Evolutionary conservation across 768 basidiomycete species (phyloP).

Genomic region (Leucocoprinus sp.): DNA sequence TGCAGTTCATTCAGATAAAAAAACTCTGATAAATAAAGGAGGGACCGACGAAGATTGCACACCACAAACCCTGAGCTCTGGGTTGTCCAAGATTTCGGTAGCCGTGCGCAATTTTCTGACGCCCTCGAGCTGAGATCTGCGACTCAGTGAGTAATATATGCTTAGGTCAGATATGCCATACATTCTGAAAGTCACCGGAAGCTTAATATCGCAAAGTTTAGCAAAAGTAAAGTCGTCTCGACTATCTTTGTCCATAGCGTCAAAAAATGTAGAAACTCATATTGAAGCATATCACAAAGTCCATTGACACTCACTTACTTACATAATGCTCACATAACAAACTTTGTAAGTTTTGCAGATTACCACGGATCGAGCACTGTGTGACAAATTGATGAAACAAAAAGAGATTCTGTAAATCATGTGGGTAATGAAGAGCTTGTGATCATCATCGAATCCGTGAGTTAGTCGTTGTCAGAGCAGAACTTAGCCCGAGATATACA

Average conservation of each 20-base stretch:
- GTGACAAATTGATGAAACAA: too few relatives aligned
- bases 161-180: constrained; percentile 24
- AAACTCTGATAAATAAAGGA: constrained; percentile 33
- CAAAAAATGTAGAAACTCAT: neutral
- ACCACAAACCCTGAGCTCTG: constrained; percentile 77
- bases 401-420: too few relatives aligned
- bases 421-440: too few relatives aligned
- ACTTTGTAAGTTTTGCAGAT: too few relatives aligned
- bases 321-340: too few relatives aligned
- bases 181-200: constrained; percentile 85
- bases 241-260: constrained; percentile 45
- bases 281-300: too few relatives aligned
- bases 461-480: too few relatives aligned
- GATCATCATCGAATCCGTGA: too few relatives aligned
- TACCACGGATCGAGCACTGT: too few relatives aligned
- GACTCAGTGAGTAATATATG: neutral
- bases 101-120: constrained; percentile 60
- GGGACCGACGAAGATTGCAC: constrained; percentile 64
- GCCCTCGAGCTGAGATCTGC: constrained; percentile 82
- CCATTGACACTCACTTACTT: too few relatives aligned
- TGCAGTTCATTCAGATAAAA: constrained; percentile 20
- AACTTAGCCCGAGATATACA: too few relatives aligned
- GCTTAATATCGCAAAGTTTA: constrained; percentile 79
- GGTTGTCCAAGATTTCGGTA: constrained; percentile 76
- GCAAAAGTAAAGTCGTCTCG: constrained; percentile 92